Evolutionary conservation across 805 yeast genomes (phyloP), one percentile per base, ranked within the genome.

Genomic region (Hemisphaericaspora nanyangensis): DNA sequence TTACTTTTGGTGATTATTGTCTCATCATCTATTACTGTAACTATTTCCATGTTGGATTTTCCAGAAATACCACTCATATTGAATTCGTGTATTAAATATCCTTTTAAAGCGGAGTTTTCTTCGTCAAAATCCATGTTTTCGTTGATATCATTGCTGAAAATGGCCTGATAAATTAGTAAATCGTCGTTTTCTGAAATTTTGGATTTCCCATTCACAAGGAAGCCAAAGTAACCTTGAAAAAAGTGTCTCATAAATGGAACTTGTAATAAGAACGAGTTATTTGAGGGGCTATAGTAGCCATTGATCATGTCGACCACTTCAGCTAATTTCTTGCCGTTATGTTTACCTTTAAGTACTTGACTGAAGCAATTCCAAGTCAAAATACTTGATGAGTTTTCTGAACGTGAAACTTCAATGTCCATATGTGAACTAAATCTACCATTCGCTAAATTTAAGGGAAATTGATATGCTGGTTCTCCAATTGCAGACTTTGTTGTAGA

Each of bases 141-240:
- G 6, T 44, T 45, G 7, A 42, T 43, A 2, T 45, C 31, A 19
- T 53, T 52, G 20, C 55, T 60, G 45, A 54, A 58, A 5, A 68
- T 45, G 6, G 55, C 44, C 44, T 68, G 74, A 25, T 58, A 50
- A 5, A 68, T 51, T 15, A 50, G 38, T 26, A 68, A 47, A 28
- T 51, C 39, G 43, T 45, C 49, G 25, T 43, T 48, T 16, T 42
- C 43, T 15, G 38, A 25, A 11, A 37, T 37, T 15, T 13, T 28
- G 6, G 43, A 44, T 15, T 12, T 16, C 4, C 73, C 73, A 46
- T 65, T 64, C 34, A 52, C 43, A 32, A 65, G 46, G 38, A 52
- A 65, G 11, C 63, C 49, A 17, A 69, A 48, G 43, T 58, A 64
- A 0, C 74, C 74, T 1, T 60, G 50, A 62, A 70, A 63, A 45